phyloP scores from a whole-genome alignment of 805 yeast genomes.

The Candida wancherniae region DNA sequence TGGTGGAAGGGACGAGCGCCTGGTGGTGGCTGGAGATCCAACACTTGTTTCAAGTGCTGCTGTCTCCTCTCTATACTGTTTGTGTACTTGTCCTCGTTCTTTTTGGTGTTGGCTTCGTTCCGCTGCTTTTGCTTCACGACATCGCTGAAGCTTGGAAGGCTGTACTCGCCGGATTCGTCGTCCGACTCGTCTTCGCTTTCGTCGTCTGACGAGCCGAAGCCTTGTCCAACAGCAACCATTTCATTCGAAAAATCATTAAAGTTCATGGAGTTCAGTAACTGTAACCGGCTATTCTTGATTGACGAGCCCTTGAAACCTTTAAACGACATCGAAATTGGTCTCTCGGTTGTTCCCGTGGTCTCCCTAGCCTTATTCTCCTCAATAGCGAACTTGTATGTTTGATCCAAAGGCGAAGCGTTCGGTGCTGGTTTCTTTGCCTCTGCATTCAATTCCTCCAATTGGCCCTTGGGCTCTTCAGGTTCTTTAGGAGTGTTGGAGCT shows the following conservation, averaged over 20 bases:
- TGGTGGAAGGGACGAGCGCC: constrained; percentile 23
- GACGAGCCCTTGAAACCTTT: constrained; percentile 60
- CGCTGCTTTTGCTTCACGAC: neutral
- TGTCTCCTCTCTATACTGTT: constrained; percentile 11
- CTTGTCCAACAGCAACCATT: constrained; percentile 34
- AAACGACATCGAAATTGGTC: constrained; percentile 52
- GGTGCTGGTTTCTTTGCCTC: constrained; percentile 1
- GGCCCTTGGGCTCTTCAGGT: too few species aligned
- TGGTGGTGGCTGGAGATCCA: constrained; percentile 17
- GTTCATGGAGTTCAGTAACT: constrained; percentile 31
- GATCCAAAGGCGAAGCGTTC: constrained; percentile 9
- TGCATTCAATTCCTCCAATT: neutral
- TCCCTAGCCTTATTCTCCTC: constrained; percentile 4
- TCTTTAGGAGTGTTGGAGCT: too few species aligned
- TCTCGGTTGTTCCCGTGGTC: constrained; percentile 1
- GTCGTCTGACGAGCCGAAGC: constrained; percentile 29
- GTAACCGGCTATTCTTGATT: constrained; percentile 21
- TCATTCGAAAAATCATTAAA: constrained; percentile 27
- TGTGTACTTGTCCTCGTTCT: too few species aligned
- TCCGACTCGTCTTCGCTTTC: constrained; percentile 13
- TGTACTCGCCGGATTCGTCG: constrained; percentile 1
- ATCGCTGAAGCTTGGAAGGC: neutral
- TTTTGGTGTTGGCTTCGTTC: constrained; percentile 1
- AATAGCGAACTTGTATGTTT: constrained; percentile 11
- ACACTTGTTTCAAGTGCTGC: constrained; percentile 11